Evolutionary conservation across 192 early-diverging fungal species (phyloP).

Genomic region (Umbelopsis isabellina): DNA sequence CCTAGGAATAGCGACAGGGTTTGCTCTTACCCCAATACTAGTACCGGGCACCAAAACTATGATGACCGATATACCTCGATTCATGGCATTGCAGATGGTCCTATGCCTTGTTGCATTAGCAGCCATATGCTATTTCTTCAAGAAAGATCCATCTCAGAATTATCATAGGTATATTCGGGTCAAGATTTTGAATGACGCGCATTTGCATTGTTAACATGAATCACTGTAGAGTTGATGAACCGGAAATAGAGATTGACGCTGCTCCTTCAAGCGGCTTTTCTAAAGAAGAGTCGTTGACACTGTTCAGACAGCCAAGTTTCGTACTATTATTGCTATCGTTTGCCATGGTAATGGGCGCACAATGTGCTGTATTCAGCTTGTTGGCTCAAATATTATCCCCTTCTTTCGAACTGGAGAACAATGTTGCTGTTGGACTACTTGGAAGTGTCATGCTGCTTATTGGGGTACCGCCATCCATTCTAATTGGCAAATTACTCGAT

Average conservation of each 20-base stretch:
- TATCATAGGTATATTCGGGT: background rate
- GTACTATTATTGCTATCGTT: conserved; percentile 36
- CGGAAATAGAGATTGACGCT: background rate
- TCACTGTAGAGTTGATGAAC: background rate
- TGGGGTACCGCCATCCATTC: conserved; percentile 40
- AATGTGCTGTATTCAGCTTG: conserved; percentile 44
- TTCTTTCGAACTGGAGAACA: conserved; percentile 32
- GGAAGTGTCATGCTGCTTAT: conserved; percentile 37
- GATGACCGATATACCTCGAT: conserved; percentile 37
- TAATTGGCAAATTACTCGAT: conserved; percentile 41
- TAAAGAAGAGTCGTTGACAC: background rate
- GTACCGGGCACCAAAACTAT: conserved; percentile 36
- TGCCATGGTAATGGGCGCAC: conserved; percentile 43
- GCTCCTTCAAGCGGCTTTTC: background rate
- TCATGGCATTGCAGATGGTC: conserved; percentile 37
- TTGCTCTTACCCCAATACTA: conserved; percentile 41
- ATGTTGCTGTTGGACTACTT: conserved; percentile 36
- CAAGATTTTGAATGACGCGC: too few relatives aligned
- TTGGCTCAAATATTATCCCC: conserved; percentile 44
- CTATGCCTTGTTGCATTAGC: background rate
- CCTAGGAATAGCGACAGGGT: conserved; percentile 47
- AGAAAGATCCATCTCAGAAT: background rate
- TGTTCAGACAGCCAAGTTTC: conserved; percentile 36
- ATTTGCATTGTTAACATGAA: background rate
- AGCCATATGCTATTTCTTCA: background rate